phyloP scores from a whole-genome alignment of 352 stramenopile species.

The Pelagophyceae sp. region DNA sequence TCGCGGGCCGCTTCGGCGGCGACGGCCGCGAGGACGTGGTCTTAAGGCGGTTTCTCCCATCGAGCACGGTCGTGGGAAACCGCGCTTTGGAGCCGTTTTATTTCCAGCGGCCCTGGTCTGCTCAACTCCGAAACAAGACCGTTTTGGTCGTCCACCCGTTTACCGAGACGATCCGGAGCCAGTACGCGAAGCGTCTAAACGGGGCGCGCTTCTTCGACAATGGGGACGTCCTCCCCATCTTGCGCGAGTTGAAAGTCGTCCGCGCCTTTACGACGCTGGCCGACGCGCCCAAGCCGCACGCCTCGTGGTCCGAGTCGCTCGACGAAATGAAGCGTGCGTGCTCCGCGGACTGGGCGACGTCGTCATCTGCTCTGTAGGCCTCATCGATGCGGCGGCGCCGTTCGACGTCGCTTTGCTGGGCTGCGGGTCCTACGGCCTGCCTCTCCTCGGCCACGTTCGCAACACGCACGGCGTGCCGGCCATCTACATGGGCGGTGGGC shows the following conservation, averaged over 20 bases:
- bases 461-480: not conserved
- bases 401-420: constrained; percentile 8
- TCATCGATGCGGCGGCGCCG: not conserved
- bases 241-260: not conserved
- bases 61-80: not conserved
- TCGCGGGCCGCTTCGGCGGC: not conserved
- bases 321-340: not conserved
- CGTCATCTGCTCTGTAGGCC: no score
- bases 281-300: constrained; percentile 1
- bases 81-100: constrained; percentile 14
- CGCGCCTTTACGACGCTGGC: not conserved
- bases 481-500: constrained; percentile 9
- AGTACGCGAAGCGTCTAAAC: not conserved
- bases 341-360: no score
- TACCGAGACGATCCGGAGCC: not conserved
- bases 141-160: constrained; percentile 18
- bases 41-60: not conserved
- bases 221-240: not conserved
- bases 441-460: not conserved
- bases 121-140: not conserved
- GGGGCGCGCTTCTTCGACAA: not conserved
- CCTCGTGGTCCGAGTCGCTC: not conserved
- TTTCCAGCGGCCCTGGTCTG: not conserved
- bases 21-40: not conserved
- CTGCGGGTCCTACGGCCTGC: constrained; percentile 15